phyloP scores from a whole-genome alignment of 352 stramenopile species.

The Globisporangium okanoganense region DNA sequence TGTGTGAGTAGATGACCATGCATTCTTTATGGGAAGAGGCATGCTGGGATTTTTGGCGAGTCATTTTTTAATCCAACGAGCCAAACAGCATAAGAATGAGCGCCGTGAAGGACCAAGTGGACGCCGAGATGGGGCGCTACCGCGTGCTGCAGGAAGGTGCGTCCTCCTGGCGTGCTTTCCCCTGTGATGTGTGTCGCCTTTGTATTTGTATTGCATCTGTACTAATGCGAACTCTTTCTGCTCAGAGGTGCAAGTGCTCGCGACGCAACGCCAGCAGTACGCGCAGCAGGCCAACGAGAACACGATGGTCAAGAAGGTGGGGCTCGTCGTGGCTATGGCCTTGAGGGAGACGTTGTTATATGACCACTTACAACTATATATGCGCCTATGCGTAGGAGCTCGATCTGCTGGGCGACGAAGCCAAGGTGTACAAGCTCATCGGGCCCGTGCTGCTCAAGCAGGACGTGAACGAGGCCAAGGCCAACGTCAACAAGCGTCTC shows the following conservation, averaged over 20 bases:
- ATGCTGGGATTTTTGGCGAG: too few relatives aligned
- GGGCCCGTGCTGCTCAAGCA: constrained; percentile 95
- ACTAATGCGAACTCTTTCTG: background rate
- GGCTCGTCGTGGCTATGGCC: background rate
- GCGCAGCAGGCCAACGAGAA: constrained; percentile 95
- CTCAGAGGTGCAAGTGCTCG: constrained; percentile 77
- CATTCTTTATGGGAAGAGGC: too few relatives aligned
- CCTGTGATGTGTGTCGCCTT: background rate
- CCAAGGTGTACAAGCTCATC: constrained; percentile 94
- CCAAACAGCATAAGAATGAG: too few relatives aligned
- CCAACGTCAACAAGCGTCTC: constrained; percentile 93
- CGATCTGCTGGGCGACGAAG: constrained; percentile 79
- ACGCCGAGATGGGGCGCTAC: constrained; percentile 90
- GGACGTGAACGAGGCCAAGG: constrained; percentile 91
- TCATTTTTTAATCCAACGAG: too few relatives aligned
- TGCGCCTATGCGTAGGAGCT: constrained; percentile 46
- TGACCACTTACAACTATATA: too few relatives aligned
- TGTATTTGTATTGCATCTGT: background rate
- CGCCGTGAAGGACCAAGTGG: constrained; percentile 71
- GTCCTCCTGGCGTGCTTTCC: background rate
- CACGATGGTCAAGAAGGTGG: constrained; percentile 92
- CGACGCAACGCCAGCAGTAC: constrained; percentile 86
- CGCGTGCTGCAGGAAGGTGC: constrained; percentile 89
- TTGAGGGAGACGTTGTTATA: too few relatives aligned
- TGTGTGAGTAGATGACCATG: too few relatives aligned